Conservation (phyloP, 768 basidiomycete species). For the Hirschioporus abietinus region DNA sequence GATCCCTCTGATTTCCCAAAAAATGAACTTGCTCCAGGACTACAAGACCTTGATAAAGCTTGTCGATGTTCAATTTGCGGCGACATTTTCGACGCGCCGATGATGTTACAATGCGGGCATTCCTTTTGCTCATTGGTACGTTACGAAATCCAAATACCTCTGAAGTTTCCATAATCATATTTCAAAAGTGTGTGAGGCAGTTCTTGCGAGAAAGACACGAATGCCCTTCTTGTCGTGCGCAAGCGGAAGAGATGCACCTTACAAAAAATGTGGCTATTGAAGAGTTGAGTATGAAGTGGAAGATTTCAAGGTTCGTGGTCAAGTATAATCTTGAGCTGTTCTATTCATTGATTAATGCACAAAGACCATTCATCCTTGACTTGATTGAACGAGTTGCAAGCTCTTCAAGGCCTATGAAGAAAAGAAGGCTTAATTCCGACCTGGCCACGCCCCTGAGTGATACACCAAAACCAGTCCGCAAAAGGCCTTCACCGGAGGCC, state of each 20-base stretch:
- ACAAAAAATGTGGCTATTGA: conserved; percentile 68
- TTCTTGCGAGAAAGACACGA: conserved; percentile 53
- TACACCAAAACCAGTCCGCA: not conserved
- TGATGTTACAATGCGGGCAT: conserved; percentile 72
- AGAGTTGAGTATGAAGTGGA: conserved; percentile 68
- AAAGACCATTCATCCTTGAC: conserved; percentile 39
- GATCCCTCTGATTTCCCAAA: conserved; percentile 72
- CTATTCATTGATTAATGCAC: not conserved
- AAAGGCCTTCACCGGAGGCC: not conserved
- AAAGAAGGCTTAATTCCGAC: conserved; percentile 27
- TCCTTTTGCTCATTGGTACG: conserved; percentile 76
- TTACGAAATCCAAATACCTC: conserved; percentile 1
- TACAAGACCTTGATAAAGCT: conserved; percentile 57
- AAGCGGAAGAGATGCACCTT: conserved; percentile 54
- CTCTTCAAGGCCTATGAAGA: conserved; percentile 14
- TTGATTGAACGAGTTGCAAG: conserved; percentile 23
- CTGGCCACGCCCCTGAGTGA: not conserved
- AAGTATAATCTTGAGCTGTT: not conserved
- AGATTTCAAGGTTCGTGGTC: conserved; percentile 51
- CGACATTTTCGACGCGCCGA: conserved; percentile 68
- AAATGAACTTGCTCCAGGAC: conserved; percentile 38
- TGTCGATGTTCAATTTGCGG: conserved; percentile 74
- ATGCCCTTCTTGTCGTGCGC: conserved; percentile 63
- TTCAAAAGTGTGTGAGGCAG: conserved; percentile 61
- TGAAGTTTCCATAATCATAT: not conserved